Evolutionary conservation across 495 filamentous ascomycete genomes (phyloP), one percentile per base, ranked within the genome.

Genomic region (Penicillium pancosmium): DNA sequence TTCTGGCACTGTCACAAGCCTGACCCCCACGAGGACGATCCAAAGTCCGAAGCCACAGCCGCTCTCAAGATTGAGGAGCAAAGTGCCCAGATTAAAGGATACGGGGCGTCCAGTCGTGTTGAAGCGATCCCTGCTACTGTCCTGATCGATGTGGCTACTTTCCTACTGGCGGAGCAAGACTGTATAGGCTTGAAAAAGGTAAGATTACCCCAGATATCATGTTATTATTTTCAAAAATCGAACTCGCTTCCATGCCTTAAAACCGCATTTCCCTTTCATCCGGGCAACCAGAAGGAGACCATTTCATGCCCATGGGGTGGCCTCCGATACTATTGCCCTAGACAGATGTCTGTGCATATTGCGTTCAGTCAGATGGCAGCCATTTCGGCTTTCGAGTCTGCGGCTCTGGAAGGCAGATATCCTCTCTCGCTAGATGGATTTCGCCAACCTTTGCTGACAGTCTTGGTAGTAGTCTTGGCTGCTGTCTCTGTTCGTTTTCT

Each of bases 1-100:
- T 96, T 97, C 64, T 99, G 94, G 94, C 94, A 99, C 73, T 99
- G 94, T 68, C 94, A 98, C 71, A 98, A 97, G 68, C 94, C 92
- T 44, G 75, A 85, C 55, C 75, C 76, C 5, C 74, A 81, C 38
- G 69, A 72, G 23, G 64, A 64, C n/a, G 62, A 80, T 23, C 31
- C 56, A 18, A 60, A 76, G 27, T 57, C 73, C 27, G 63, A 74
- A 55, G 64, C 69, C 15, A 56, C 60, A 27, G 66, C 58, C 35
- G 60, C 66, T n/a, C 59, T 66, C 9, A 52, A 50, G 56, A 61
- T 52, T 55, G 69, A 80, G 49, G 70, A 70, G 0, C 68, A 73
- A 52, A 78, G 71, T 60, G 78, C 84, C 10, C 75, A 76, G 41
- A 73, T 79, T 1, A 89, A 89, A 67, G 91, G 88, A 0, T 96